These are phyloP conservation scores for Gryganskiella cystojenkinii DNA, from an alignment of 192 early-diverging fungal genomes.

Conservation along the genomic window DNA sequence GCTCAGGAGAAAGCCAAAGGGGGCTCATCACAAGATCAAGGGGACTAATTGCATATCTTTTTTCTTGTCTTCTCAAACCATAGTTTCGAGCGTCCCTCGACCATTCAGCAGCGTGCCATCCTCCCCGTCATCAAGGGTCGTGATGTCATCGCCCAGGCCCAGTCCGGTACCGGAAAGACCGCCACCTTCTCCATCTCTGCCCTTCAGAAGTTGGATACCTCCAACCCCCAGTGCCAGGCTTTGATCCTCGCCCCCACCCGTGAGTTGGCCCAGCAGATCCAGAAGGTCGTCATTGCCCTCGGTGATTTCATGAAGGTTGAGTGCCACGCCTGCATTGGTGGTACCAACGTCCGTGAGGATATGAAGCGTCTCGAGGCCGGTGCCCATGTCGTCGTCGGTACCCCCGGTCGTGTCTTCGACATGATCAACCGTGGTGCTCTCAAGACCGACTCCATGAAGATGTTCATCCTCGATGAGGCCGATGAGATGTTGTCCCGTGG, in stretches of 20 bases:
- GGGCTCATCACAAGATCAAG: not conserved
- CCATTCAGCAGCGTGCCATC: slow-evolving; percentile 97
- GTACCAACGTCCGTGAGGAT: slow-evolving; percentile 94
- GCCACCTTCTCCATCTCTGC: slow-evolving; percentile 99
- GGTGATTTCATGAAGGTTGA: slow-evolving; percentile 96
- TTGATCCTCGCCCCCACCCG: slow-evolving; percentile 97
- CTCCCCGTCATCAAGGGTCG: slow-evolving; percentile 93
- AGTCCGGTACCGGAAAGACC: slow-evolving; percentile 99
- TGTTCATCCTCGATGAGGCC: slow-evolving; percentile 99
- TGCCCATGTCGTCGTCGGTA: slow-evolving; percentile 96
- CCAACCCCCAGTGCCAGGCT: slow-evolving; percentile 87
- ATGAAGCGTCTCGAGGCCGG: slow-evolving; percentile 82
- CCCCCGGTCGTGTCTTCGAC: slow-evolving; percentile 98
- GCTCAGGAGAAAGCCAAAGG: too few species aligned
- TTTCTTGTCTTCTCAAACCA: not conserved
- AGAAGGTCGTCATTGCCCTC: slow-evolving; percentile 94
- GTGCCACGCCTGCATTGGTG: slow-evolving; percentile 98
- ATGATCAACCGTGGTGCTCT: slow-evolving; percentile 96
- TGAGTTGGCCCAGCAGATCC: slow-evolving; percentile 98
- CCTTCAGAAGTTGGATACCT: slow-evolving; percentile 91
- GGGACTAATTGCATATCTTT: not conserved
- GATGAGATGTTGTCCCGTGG: slow-evolving; percentile 99
- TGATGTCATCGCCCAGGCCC: slow-evolving; percentile 99
- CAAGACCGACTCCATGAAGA: slow-evolving; percentile 88
- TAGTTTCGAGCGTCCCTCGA: slow-evolving; percentile 96